Conservation (phyloP, 495 filamentous ascomycete genomes). For the Daldinia childiae region DNA sequence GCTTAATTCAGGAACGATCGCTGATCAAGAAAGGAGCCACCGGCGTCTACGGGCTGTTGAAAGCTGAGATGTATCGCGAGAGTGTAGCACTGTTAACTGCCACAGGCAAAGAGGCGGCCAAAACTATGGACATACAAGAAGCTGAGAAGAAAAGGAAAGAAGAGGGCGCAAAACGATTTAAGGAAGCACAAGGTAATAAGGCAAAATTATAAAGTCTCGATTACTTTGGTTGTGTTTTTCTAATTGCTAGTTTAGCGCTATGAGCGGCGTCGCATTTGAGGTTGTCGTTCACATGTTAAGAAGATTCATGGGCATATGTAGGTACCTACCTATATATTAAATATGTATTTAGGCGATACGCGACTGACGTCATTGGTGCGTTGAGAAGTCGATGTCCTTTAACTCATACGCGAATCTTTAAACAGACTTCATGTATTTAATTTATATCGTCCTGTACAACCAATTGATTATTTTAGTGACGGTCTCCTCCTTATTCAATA, state of each 20-base stretch:
- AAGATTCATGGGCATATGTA: background rate
- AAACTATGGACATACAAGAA: slow-evolving; percentile 22
- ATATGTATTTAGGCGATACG: background rate
- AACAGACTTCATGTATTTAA: background rate
- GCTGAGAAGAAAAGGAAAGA: slow-evolving; percentile 59
- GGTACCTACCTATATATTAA: too few relatives aligned
- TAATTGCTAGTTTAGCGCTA: background rate
- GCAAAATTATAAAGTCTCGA: slow-evolving; percentile 55
- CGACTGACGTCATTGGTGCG: slow-evolving; percentile 18
- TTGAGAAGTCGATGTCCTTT: background rate
- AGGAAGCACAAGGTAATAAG: slow-evolving; percentile 42
- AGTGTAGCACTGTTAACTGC: slow-evolving; percentile 62
- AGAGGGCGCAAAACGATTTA: slow-evolving; percentile 53
- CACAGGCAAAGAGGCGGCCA: slow-evolving; percentile 42
- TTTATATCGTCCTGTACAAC: background rate
- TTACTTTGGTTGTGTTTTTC: background rate
- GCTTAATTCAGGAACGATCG: slow-evolving; percentile 63
- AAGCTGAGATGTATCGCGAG: slow-evolving; percentile 77
- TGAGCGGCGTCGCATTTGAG: background rate
- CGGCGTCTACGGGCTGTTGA: slow-evolving; percentile 73
- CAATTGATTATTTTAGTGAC: too few relatives aligned
- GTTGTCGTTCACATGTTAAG: background rate
- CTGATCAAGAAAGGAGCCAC: slow-evolving; percentile 67
- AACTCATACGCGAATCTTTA: background rate
- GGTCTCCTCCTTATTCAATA: too few relatives aligned